These are phyloP conservation scores for Miscanthus lutarioriparius DNA, from an alignment of 176 grass and related monocot species.

Conservation along the genomic window DNA sequence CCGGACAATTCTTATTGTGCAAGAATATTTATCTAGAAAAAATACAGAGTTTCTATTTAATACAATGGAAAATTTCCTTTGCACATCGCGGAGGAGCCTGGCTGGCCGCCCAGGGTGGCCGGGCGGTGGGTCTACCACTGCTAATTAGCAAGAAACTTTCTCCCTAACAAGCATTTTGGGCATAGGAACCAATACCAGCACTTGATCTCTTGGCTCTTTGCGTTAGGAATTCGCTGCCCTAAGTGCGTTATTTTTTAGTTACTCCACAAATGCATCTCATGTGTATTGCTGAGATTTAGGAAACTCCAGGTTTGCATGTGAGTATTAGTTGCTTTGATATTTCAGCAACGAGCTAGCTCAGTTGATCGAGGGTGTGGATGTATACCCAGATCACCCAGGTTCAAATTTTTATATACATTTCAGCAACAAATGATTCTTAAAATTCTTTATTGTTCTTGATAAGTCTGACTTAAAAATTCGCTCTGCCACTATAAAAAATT, in stretches of 20 bases:
- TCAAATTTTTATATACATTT: not conserved
- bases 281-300: constrained; percentile 3
- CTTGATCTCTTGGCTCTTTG: not conserved
- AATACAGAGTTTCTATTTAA: too few relatives aligned
- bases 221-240: not conserved
- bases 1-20: too few relatives aligned
- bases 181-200: not conserved
- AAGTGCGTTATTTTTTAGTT: not conserved
- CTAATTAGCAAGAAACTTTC: not conserved
- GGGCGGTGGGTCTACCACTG: too few relatives aligned
- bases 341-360: not conserved
- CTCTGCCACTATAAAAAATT: not conserved
- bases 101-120: too few relatives aligned
- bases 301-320: not conserved
- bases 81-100: too few relatives aligned
- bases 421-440: not conserved
- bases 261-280: not conserved
- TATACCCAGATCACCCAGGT: too few relatives aligned
- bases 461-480: not conserved
- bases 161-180: constrained; percentile 3
- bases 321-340: constrained; percentile 1
- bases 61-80: too few relatives aligned
- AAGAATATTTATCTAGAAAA: too few relatives aligned
- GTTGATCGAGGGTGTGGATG: too few relatives aligned
- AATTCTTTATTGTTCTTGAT: not conserved